phyloP scores from a whole-genome alignment of 2,329 filamentous ascomycete genomes.

The Ciborinia camelliae region DNA sequence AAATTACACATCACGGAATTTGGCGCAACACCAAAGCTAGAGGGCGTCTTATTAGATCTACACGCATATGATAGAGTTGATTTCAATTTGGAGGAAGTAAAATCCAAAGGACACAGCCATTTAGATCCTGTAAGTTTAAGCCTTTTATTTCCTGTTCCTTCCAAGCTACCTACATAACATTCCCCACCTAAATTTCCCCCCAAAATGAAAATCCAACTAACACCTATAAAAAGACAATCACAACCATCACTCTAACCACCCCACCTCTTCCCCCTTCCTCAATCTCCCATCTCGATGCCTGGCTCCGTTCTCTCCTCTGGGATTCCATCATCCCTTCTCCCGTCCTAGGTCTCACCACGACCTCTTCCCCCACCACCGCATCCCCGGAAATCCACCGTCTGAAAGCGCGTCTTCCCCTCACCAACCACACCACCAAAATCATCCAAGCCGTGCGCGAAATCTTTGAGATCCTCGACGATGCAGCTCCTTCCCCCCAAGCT shows the following conservation, averaged over 20 bases:
- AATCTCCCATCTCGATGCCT: constrained; percentile 44
- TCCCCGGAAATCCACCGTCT: constrained; percentile 76
- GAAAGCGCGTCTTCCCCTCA: constrained; percentile 73
- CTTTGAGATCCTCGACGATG: constrained; percentile 78
- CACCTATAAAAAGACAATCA: constrained; percentile 64
- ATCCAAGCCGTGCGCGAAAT: constrained; percentile 90
- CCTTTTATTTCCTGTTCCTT: not conserved
- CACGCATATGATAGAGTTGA: constrained; percentile 87
- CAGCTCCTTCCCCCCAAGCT: not conserved
- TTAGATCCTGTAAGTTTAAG: constrained; percentile 68
- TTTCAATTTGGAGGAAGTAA: constrained; percentile 68
- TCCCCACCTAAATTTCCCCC: not conserved
- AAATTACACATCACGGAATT: constrained; percentile 78
- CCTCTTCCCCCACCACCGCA: not conserved
- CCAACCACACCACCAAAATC: constrained; percentile 61
- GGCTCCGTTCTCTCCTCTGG: constrained; percentile 24
- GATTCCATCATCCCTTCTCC: constrained; percentile 19
- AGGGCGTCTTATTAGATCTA: constrained; percentile 82
- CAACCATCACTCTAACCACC: constrained; percentile 71
- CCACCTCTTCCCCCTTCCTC: constrained; percentile 56
- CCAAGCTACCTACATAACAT: not conserved
- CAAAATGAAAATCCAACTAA: not conserved
- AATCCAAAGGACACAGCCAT: constrained; percentile 79
- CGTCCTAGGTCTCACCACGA: not conserved
- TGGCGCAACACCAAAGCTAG: constrained; percentile 74